Evolutionary conservation across 2,329 filamentous ascomycete species (phyloP).

Genomic region (Blumeriella jaapii): DNA sequence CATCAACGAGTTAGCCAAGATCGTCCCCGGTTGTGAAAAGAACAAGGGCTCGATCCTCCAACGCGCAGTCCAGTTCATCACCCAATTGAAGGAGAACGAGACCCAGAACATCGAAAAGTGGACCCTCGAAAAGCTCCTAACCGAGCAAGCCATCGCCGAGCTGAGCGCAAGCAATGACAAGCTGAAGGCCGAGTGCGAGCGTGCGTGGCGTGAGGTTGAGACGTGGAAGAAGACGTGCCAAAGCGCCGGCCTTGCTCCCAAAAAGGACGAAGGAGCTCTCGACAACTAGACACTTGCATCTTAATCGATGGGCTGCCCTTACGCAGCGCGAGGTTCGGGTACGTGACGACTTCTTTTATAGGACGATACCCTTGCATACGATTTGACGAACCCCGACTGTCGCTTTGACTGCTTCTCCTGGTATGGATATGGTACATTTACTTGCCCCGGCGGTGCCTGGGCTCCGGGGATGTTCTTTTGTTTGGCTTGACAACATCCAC

Average conservation of each 20-base stretch:
- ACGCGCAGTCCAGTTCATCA: slow-evolving; percentile 88
- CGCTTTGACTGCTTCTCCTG: slow-evolving; percentile 19
- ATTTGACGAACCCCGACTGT: slow-evolving; percentile 22
- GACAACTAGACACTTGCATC: slow-evolving; percentile 22
- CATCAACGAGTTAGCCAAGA: slow-evolving; percentile 95
- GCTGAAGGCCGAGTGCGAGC: slow-evolving; percentile 68
- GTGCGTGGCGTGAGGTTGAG: slow-evolving; percentile 66
- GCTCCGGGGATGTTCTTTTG: too few species aligned
- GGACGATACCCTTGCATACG: slow-evolving; percentile 24
- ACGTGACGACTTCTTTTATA: slow-evolving; percentile 19
- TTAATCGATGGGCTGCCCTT: slow-evolving; percentile 19
- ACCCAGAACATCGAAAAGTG: slow-evolving; percentile 89
- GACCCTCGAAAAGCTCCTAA: slow-evolving; percentile 82
- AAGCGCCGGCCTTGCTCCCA: slow-evolving; percentile 42
- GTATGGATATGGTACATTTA: too few species aligned
- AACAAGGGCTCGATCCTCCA: slow-evolving; percentile 97
- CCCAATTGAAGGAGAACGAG: slow-evolving; percentile 88
- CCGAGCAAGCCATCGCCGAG: slow-evolving; percentile 80
- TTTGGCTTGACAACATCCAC: too few species aligned
- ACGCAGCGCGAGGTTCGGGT: slow-evolving; percentile 15
- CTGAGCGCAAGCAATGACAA: slow-evolving; percentile 80
- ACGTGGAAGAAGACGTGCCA: slow-evolving; percentile 65
- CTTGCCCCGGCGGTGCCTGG: too few species aligned
- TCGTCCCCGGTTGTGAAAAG: slow-evolving; percentile 95
- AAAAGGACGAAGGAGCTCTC: slow-evolving; percentile 31